Evolutionary conservation across 208 protist species (phyloP).

Genomic region (Leishmania amazonensis): DNA sequence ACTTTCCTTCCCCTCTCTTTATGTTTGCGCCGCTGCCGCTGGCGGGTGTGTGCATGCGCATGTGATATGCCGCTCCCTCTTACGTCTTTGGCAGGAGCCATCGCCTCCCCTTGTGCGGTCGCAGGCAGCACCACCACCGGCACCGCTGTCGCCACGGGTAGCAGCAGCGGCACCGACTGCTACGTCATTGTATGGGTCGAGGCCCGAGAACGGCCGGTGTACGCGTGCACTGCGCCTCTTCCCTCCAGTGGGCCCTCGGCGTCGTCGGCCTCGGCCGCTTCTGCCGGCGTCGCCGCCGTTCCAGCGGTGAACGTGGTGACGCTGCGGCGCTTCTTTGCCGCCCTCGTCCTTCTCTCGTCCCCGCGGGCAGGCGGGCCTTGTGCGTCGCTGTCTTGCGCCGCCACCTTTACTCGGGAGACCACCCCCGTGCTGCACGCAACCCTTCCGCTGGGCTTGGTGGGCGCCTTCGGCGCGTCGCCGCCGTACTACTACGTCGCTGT

Average conservation of each 20-base stretch:
- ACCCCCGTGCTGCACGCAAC: not conserved
- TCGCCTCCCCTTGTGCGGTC: not conserved
- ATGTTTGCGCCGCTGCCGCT: not conserved
- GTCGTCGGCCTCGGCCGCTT: not conserved
- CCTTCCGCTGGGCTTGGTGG: constrained; percentile 1
- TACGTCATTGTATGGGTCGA: constrained; percentile 25
- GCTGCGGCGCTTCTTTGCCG: constrained; percentile 15
- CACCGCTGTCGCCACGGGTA: not conserved
- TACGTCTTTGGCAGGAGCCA: not conserved
- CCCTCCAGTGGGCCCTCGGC: not conserved
- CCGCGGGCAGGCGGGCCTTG: not conserved
- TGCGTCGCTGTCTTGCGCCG: constrained; percentile 2
- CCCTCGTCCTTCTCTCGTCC: constrained; percentile 14
- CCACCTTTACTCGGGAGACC: not conserved
- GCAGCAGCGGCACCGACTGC: not conserved
- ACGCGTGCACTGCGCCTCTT: constrained; percentile 11
- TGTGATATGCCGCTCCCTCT: not conserved
- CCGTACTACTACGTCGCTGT: constrained; percentile 9
- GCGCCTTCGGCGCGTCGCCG: constrained; percentile 1
- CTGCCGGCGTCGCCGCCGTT: not conserved
- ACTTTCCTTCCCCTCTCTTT: not conserved
- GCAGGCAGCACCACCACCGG: not conserved
- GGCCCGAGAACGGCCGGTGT: constrained; percentile 5
- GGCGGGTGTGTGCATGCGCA: not conserved
- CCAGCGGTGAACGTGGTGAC: constrained; percentile 3